phyloP scores from a whole-genome alignment of 108 stramenopile genomes.

The Skeletonema marinoi region DNA sequence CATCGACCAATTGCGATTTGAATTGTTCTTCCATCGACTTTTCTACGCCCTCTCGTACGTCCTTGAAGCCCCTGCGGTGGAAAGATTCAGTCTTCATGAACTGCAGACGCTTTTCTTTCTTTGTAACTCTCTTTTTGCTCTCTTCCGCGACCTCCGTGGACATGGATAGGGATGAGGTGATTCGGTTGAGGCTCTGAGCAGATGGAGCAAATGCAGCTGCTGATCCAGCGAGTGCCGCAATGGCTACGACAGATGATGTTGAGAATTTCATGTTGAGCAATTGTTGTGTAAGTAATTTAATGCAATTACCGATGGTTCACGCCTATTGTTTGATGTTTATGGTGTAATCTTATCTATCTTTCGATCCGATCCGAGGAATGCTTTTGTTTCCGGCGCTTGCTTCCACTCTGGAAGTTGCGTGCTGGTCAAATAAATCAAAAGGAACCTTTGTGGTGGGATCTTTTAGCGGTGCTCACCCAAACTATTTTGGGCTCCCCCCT shows the following conservation, averaged over 20 bases:
- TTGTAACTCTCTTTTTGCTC: conserved; percentile 27
- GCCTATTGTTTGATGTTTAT: too few species aligned
- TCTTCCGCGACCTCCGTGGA: conserved; percentile 41
- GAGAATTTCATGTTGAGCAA: conserved; percentile 55
- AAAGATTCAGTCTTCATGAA: conserved; percentile 81
- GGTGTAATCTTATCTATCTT: neutral
- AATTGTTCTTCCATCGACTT: conserved; percentile 75
- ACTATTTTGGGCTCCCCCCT: neutral
- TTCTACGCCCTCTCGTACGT: conserved; percentile 77
- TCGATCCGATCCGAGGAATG: neutral
- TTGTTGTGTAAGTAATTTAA: neutral
- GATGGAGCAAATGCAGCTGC: conserved; percentile 46
- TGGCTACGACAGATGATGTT: conserved; percentile 32
- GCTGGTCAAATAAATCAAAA: neutral
- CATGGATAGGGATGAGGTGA: conserved; percentile 9
- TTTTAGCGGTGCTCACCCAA: neutral
- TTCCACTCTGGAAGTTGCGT: neutral
- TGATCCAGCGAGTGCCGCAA: conserved; percentile 23
- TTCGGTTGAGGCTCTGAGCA: neutral
- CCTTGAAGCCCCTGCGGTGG: conserved; percentile 89
- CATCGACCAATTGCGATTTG: conserved; percentile 71
- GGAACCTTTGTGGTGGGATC: too few species aligned
- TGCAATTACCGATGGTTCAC: neutral
- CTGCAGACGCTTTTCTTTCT: conserved; percentile 74
- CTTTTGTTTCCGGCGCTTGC: neutral